phyloP scores from a whole-genome alignment of 2,329 filamentous ascomycete genomes.

The Beauveria asiatica region DNA sequence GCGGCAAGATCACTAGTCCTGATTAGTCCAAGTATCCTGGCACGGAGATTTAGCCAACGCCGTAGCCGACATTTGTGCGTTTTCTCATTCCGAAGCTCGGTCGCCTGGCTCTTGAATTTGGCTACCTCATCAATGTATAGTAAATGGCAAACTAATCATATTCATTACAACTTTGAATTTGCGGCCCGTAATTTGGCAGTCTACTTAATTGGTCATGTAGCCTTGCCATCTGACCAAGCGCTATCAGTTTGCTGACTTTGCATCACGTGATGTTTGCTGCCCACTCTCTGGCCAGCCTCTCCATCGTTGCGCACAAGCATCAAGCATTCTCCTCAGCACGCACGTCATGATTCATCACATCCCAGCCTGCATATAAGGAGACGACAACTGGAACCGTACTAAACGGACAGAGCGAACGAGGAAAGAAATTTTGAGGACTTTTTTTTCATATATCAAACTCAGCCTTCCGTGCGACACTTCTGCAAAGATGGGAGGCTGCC shows the following conservation, averaged over 20 bases:
- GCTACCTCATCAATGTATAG: not conserved
- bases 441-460: not conserved
- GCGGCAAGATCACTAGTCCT: not conserved
- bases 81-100: not conserved
- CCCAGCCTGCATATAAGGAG: not conserved
- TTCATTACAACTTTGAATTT: too few relatives aligned
- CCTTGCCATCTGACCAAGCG: not conserved
- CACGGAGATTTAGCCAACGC: slow-evolving; percentile 4
- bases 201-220: not conserved
- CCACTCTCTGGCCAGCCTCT: not conserved
- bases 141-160: too few relatives aligned
- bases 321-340: not conserved
- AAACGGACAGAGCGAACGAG: not conserved
- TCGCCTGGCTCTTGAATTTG: not conserved
- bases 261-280: not conserved
- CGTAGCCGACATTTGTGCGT: not conserved
- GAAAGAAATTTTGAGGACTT: not conserved
- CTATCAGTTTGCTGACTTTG: not conserved
- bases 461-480: not conserved
- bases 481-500: not conserved
- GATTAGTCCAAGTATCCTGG: not conserved
- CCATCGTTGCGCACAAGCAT: slow-evolving; percentile 1
- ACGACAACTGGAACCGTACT: not conserved
- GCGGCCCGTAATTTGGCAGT: not conserved
- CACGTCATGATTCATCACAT: not conserved